Evolutionary conservation across 805 yeast genomes (phyloP).

Genomic region (Pichia deserticola): DNA sequence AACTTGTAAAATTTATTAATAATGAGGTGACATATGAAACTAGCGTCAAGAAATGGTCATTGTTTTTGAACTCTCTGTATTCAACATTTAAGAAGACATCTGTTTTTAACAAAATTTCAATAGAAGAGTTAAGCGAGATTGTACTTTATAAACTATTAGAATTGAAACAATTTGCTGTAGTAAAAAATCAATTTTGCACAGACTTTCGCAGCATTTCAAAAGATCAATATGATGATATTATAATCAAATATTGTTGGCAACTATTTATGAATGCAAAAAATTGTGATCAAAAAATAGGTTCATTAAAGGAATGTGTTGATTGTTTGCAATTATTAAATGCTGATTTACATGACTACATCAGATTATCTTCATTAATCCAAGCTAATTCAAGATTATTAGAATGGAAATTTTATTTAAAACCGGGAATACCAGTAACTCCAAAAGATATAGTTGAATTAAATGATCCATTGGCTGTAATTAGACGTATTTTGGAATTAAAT

Average conservation of each 20-base stretch:
- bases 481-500: conserved; percentile 44
- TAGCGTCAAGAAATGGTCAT: conserved; percentile 18
- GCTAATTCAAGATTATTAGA: conserved; percentile 19
- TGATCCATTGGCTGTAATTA: conserved; percentile 22
- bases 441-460: conserved; percentile 16
- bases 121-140: conserved; percentile 16
- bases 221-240: conserved; percentile 8
- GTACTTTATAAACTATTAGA: conserved; percentile 19
- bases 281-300: conserved; percentile 23
- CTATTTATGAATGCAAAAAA: conserved; percentile 24
- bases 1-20: conserved; percentile 21
- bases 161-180: conserved; percentile 14
- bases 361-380: conserved; percentile 15
- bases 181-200: conserved; percentile 12
- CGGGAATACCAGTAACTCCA: conserved; percentile 27
- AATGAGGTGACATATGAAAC: conserved; percentile 17
- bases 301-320: conserved; percentile 17
- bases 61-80: conserved; percentile 23
- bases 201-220: conserved; percentile 16
- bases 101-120: conserved; percentile 20
- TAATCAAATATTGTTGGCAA: conserved; percentile 19
- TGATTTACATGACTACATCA: not conserved
- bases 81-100: conserved; percentile 21
- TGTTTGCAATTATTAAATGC: conserved; percentile 15
- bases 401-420: conserved; percentile 24